A percentile compares a stretch with the other conserved stretches of the same genome.
Conservation (phyloP, 768 basidiomycete genomes). For the Hygrophoropsis aurantiaca region DNA sequence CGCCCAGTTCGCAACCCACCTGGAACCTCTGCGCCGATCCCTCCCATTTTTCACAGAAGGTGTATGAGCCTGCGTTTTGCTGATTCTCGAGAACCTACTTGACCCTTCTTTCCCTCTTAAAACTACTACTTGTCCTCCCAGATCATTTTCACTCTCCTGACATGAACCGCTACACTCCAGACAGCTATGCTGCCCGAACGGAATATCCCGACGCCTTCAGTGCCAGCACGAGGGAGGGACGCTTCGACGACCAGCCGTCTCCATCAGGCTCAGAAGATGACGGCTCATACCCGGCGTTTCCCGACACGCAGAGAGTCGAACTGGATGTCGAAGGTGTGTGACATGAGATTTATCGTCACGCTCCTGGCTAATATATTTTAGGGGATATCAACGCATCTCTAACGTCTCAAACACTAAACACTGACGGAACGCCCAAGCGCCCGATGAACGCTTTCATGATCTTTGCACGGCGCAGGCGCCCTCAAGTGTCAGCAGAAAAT, state of each 20-base stretch:
- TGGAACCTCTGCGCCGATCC: conserved; percentile 24
- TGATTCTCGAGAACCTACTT: conserved; percentile 3
- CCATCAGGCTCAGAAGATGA: conserved; percentile 61
- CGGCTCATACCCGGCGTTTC: conserved; percentile 29
- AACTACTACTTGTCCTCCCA: conserved; percentile 12
- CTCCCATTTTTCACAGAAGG: conserved; percentile 18
- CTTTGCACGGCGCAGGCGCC: conserved; percentile 77
- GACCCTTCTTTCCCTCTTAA: conserved; percentile 18
- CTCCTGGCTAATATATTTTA: conserved; percentile 17
- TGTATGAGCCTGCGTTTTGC: conserved; percentile 2
- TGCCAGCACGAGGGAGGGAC: conserved; percentile 21
- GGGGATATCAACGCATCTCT: conserved; percentile 47
- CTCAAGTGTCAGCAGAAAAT: conserved; percentile 84
- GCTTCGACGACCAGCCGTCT: conserved; percentile 48
- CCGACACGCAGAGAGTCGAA: conserved; percentile 42
- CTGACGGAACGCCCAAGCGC: conserved; percentile 85
- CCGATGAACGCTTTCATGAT: conserved; percentile 97
- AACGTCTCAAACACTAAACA: conserved; percentile 78
- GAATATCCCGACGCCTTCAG: conserved; percentile 27
- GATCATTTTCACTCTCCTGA: conserved; percentile 12
- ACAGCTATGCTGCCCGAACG: conserved; percentile 23
- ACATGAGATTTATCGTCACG: conserved; percentile 8
- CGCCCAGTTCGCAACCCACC: conserved; percentile 28
- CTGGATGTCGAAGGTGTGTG: conserved; percentile 46
- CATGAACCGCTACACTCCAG: conserved; percentile 29